phyloP scores from a whole-genome alignment of 345 rosid species.

The Eucalyptus fibrosa region DNA sequence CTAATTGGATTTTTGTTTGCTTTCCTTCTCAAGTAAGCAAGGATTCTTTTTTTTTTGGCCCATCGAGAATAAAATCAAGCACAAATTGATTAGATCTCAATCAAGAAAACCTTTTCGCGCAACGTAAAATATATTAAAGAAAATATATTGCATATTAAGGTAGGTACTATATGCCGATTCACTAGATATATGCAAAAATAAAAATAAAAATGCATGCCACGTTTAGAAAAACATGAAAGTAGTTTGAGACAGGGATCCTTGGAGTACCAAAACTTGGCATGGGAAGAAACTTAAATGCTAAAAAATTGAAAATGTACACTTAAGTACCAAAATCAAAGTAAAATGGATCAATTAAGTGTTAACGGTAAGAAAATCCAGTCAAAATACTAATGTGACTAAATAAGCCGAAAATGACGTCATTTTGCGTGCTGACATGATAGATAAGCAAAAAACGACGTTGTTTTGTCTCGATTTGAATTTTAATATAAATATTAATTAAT shows the following conservation, averaged over 20 bases:
- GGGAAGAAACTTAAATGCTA: accelerated
- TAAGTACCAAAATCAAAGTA: too few relatives aligned
- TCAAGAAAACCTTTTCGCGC: not conserved
- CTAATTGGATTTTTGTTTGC: not conserved
- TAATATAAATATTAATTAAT: too few relatives aligned
- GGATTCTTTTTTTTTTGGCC: not conserved
- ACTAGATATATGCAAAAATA: not conserved
- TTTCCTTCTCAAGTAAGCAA: not conserved
- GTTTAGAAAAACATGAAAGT: not conserved
- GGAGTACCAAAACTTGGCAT: too few relatives aligned
- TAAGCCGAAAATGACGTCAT: accelerated
- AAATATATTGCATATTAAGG: not conserved
- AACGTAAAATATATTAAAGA: not conserved
- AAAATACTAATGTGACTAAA: too few relatives aligned
- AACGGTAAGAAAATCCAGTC: too few relatives aligned
- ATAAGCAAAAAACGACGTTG: too few relatives aligned
- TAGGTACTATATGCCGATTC: not conserved
- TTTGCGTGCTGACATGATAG: too few relatives aligned
- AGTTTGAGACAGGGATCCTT: too few relatives aligned
- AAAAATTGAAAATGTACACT: too few relatives aligned
- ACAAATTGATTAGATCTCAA: not conserved
- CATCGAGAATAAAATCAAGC: not conserved
- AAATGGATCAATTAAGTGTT: too few relatives aligned
- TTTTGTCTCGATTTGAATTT: too few relatives aligned
- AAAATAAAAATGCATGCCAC: not conserved